Conservation (phyloP, 164 flowering plant species). For the Vitis rupestris region DNA sequence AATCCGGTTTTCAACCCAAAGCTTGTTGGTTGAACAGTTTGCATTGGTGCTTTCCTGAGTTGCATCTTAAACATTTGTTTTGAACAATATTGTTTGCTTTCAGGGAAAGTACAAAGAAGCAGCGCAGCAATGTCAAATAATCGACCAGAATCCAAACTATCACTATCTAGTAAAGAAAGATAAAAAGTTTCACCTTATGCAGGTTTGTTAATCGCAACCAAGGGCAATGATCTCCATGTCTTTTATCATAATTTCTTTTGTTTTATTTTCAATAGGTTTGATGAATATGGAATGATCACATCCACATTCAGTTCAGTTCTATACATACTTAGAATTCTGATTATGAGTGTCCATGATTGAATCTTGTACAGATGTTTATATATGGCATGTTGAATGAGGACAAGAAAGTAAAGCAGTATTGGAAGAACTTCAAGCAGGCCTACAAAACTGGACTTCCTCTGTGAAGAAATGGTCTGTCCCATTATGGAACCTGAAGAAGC, state of each 20-base stretch:
- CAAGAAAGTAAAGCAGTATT: slow-evolving; percentile 13
- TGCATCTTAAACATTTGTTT: background rate
- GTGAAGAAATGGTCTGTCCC: too few species aligned
- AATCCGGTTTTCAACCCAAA: too few species aligned
- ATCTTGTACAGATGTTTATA: slow-evolving; percentile 18
- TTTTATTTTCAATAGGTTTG: background rate
- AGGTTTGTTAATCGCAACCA: slow-evolving; percentile 10
- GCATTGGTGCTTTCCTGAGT: background rate
- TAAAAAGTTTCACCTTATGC: slow-evolving; percentile 13
- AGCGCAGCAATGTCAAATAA: too few species aligned
- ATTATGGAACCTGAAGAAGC: too few species aligned
- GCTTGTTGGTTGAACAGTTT: too few species aligned
- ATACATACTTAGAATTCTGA: too few species aligned
- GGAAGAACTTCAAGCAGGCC: slow-evolving; percentile 10
- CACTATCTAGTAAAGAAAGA: background rate
- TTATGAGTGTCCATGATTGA: too few species aligned
- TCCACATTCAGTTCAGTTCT: too few species aligned
- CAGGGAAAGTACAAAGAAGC: slow-evolving; percentile 27
- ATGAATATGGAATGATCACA: too few species aligned
- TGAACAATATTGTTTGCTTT: background rate
- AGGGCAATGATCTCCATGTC: too few species aligned
- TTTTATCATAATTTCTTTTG: background rate
- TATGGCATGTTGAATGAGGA: slow-evolving; percentile 16
- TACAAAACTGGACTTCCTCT: background rate
- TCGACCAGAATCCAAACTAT: too few species aligned